Evolutionary conservation across 129 eudicot genomes (phyloP), one percentile per base, ranked within the genome.

Genomic region (Ambrosia trifida): DNA sequence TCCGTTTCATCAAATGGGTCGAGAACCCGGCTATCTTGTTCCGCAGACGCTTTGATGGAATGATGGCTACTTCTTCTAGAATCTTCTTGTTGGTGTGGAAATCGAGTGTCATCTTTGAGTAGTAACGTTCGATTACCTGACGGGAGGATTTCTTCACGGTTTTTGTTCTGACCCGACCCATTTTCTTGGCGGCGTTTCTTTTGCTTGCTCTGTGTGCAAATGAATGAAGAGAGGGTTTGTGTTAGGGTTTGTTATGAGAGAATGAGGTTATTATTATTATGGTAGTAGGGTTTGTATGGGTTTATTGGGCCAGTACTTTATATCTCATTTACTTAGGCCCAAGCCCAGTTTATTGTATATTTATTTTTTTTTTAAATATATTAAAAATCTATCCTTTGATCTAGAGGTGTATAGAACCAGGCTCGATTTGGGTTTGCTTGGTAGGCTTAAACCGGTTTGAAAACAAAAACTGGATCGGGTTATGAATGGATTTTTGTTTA

Each of bases 181-280:
- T 86, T 86, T 83, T 76, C 76, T 78, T 77, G 46, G 7, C 89
- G 87, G 20, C 87, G 57, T 3, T 18, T 7, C 0, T 30, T 24
- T 24, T 24, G 28, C 28, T 24, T 24, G 28, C 28, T 24, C 28
- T 24, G 28, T 24, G 28, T 24, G 28, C 1, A 24, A 1, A 24
- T 24, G 28, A 24, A 67, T 5, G 11, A 11, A n/a, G 54, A 28
- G 2, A 30, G 33, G 31, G 36, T 13, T 10, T 24, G 28, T 24
- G 0, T 11, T 67, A 67, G 72, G 72, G 72, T 67, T 46, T 67
- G 72, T 24, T 46, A 16, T 44, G 1, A 14, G 24, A 6, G 38
- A 8, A 18, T 52, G 1, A 17, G 31, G n/a, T n/a, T n/a, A n/a
- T 24, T 24, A 24, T 24, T 24, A 24, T n/a, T n/a, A 24, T 24